Evolutionary conservation across 1,139 yeast species (phyloP), one percentile per base, ranked within the genome.

Genomic region (Arxiozyma telluris): DNA sequence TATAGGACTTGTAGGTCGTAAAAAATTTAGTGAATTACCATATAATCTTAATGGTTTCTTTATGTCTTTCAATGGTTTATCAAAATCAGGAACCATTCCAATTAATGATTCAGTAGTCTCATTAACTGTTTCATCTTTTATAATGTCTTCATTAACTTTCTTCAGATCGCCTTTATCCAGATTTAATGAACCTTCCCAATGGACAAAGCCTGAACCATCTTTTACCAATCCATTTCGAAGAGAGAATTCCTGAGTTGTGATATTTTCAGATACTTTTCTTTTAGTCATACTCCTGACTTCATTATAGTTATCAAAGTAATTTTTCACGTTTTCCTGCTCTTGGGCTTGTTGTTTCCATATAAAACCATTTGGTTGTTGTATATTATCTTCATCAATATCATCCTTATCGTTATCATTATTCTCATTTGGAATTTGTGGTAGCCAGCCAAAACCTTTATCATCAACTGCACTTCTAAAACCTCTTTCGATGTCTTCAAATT

Each of bases 11-110:
- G 59, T 55, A 1, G 78, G 73, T 0, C 68, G 50, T 39, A 77
- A 72, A 9, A 67, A 18, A 4, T 68, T 65, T 11, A 77, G 55
- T 0, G 81, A 75, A 21, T 70, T 70, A 3, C 81, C 81, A 57
- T 68, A 76, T 3, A 75, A 59, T 42, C 55, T 58, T 39, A 58
- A 47, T 3, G 63, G 60, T 34, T 57, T 57, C 4, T 44, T 38
- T 41, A 49, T 55, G 39, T 52, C 47, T 3, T 50, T 53, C 5
- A 57, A 58, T 17, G 59, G 53, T n/a, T 61, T 57, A 48, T 61
- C 62, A 49, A 62, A 58, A 54, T 64, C 61, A 3, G 65, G 64
- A 9, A 62, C 44, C 41, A 49, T 21, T n/a, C 43, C 41, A 34
- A 22, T 8, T 18, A 39, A 39, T 4, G 44, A 47, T 39, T 47